These are phyloP conservation scores for Chenopodium album DNA, from an alignment of 148 eudicot genomes.

Conservation along the genomic window DNA sequence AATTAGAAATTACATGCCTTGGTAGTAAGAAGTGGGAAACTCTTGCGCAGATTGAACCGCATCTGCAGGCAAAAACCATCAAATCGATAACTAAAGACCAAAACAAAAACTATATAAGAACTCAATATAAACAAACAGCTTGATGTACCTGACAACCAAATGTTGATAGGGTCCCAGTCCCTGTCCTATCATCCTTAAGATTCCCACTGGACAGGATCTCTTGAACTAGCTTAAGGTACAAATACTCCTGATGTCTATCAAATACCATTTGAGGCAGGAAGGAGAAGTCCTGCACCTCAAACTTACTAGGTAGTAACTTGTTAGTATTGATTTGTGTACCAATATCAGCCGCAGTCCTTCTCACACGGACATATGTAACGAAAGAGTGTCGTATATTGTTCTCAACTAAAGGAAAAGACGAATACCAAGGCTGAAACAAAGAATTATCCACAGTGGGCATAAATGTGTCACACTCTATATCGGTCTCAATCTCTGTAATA, in stretches of 20 bases:
- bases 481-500: constrained; percentile 69
- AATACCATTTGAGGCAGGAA: constrained; percentile 63
- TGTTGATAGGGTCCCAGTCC: constrained; percentile 84
- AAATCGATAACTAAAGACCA: constrained; percentile 8
- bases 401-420: constrained; percentile 65
- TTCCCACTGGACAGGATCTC: constrained; percentile 69
- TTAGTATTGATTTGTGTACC: constrained; percentile 32
- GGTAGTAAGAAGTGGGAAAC: constrained; percentile 85
- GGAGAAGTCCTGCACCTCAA: constrained; percentile 58
- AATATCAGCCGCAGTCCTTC: constrained; percentile 37
- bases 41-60: constrained; percentile 87
- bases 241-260: constrained; percentile 83
- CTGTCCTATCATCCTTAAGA: constrained; percentile 77
- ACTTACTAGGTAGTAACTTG: constrained; percentile 34
- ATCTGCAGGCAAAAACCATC: constrained; percentile 45
- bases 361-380: constrained; percentile 81
- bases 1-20: constrained; percentile 43
- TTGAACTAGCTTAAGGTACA: constrained; percentile 64
- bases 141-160: constrained; percentile 90
- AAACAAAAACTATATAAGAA: neutral
- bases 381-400: constrained; percentile 61
- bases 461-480: constrained; percentile 83
- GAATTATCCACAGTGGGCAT: constrained; percentile 67
- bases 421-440: constrained; percentile 80
- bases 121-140: neutral